Evolutionary conservation across 2,329 filamentous ascomycete genomes (phyloP).

Genomic region (Fusarium haematococcum): DNA sequence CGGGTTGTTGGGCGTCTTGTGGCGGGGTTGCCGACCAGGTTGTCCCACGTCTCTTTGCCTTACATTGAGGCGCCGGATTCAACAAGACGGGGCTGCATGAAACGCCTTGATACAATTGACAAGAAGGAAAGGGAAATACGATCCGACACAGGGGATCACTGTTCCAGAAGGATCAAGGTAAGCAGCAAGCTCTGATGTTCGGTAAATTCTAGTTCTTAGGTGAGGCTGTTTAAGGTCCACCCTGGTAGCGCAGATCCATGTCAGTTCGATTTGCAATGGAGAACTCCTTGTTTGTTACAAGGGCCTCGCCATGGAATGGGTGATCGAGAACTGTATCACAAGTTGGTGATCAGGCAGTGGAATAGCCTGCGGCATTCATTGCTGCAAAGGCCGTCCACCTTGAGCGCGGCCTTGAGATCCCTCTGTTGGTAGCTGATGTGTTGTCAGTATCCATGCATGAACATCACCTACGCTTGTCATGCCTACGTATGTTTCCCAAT

Average conservation of each 20-base stretch:
- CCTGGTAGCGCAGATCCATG: neutral
- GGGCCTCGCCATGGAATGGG: neutral
- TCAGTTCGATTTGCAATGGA: neutral
- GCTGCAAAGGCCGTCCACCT: neutral
- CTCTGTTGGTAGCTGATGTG: neutral
- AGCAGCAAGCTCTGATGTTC: neutral
- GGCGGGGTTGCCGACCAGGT: slow-evolving; percentile 20
- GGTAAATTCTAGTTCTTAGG: neutral
- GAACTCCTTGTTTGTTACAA: neutral
- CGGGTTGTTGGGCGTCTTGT: slow-evolving; percentile 23
- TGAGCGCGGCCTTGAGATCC: neutral
- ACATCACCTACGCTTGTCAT: neutral
- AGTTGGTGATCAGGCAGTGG: neutral
- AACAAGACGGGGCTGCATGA: neutral
- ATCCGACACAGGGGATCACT: neutral
- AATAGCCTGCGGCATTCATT: neutral
- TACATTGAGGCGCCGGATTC: neutral
- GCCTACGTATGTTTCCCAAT: neutral
- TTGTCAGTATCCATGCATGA: neutral
- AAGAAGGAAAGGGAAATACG: neutral
- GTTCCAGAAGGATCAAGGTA: neutral
- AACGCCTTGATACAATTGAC: neutral
- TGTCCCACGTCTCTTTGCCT: slow-evolving; percentile 6
- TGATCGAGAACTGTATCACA: neutral
- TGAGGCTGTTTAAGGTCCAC: slow-evolving; percentile 2